A percentile compares a stretch with the other conserved stretches of the same genome.
Conservation (phyloP, 179 eudicot species). For the Silene vulgaris region DNA sequence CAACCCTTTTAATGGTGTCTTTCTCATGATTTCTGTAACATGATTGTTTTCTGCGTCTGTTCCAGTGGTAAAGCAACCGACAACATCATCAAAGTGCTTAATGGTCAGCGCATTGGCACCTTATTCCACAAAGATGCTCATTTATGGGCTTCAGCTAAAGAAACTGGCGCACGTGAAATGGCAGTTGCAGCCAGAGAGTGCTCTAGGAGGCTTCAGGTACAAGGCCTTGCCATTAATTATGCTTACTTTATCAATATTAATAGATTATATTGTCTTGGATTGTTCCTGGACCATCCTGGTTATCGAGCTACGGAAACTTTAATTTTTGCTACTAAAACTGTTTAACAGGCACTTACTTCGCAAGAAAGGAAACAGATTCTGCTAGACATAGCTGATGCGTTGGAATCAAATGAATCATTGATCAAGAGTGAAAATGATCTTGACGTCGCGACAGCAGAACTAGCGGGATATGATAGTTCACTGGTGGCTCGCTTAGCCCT, state of each 20-base stretch:
- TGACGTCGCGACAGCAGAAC: conserved; percentile 59
- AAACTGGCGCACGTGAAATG: conserved; percentile 67
- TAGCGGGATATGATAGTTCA: conserved; percentile 67
- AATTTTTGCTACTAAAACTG: neutral
- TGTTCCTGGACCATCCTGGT: neutral
- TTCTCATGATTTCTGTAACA: neutral
- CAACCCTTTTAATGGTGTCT: neutral
- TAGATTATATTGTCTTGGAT: neutral
- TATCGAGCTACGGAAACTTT: neutral
- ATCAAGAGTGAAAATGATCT: conserved; percentile 59
- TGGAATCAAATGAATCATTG: conserved; percentile 51
- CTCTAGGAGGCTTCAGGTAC: conserved; percentile 82
- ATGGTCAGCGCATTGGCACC: conserved; percentile 73
- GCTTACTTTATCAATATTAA: neutral
- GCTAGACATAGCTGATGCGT: conserved; percentile 68
- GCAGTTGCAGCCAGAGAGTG: conserved; percentile 88
- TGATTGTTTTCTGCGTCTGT: conserved; percentile 21
- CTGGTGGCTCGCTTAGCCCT: conserved; percentile 61
- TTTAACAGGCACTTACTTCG: conserved; percentile 54
- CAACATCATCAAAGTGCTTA: conserved; percentile 65
- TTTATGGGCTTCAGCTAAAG: conserved; percentile 45
- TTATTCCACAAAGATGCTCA: conserved; percentile 80
- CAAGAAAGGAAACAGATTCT: conserved; percentile 62
- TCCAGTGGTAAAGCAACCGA: conserved; percentile 68
- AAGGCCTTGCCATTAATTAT: neutral